A percentile compares a stretch with the other conserved stretches of the same genome.
Conservation (phyloP, 2,329 filamentous ascomycete species). For the Hypoxylon sp. region DNA sequence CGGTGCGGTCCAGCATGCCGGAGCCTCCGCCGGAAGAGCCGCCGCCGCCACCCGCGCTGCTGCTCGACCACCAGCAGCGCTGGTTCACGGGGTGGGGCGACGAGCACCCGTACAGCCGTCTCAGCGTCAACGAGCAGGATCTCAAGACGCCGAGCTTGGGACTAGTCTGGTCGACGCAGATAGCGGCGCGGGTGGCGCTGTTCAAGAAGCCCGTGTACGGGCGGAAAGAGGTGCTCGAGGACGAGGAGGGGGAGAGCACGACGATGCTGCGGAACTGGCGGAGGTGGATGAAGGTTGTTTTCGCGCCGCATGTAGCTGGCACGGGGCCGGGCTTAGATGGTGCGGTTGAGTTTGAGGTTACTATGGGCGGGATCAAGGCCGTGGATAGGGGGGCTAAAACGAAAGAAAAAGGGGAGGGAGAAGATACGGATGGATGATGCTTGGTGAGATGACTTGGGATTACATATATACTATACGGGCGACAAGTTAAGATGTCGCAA, state of each 20-base stretch:
- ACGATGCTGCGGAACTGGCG: slow-evolving; percentile 69
- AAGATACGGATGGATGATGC: slow-evolving; percentile 9
- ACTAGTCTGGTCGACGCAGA: slow-evolving; percentile 91
- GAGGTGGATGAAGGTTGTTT: slow-evolving; percentile 90
- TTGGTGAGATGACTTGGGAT: neutral
- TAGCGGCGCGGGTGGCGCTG: slow-evolving; percentile 85
- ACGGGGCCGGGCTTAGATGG: slow-evolving; percentile 64
- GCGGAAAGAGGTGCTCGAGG: slow-evolving; percentile 54
- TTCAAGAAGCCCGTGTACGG: slow-evolving; percentile 77
- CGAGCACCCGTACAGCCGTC: slow-evolving; percentile 61
- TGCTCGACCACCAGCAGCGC: slow-evolving; percentile 89
- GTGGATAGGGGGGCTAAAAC: slow-evolving; percentile 49
- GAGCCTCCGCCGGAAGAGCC: slow-evolving; percentile 53
- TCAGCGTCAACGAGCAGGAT: slow-evolving; percentile 52
- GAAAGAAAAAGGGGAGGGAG: slow-evolving; percentile 37
- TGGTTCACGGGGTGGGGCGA: slow-evolving; percentile 98
- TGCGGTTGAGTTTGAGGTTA: slow-evolving; percentile 82
- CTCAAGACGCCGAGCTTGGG: slow-evolving; percentile 90
- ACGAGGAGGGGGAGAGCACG: slow-evolving; percentile 50
- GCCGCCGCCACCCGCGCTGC: slow-evolving; percentile 68
- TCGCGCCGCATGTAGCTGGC: slow-evolving; percentile 80
- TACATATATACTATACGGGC: neutral
- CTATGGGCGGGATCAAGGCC: slow-evolving; percentile 71
- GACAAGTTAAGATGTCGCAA: neutral
- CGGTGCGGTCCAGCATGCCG: slow-evolving; percentile 57